Evolutionary conservation across 139 green algal genomes (phyloP).

Genomic region (Marvania coccoides): DNA sequence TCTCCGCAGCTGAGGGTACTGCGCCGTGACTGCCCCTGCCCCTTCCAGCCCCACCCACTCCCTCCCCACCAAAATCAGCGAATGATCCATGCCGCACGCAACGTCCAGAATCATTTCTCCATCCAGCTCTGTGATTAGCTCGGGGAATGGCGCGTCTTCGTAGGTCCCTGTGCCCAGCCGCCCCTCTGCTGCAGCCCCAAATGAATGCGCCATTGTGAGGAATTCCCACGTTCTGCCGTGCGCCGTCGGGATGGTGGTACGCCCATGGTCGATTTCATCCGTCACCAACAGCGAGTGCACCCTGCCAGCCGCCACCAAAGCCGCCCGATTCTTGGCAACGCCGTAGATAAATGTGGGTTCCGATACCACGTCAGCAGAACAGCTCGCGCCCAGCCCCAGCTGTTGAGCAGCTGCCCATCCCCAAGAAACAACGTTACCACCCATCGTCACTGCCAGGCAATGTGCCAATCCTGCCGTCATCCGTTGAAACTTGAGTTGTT

Average conservation of each 20-base stretch:
- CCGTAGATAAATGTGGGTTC: conserved; percentile 20
- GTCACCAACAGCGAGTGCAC: conserved; percentile 26
- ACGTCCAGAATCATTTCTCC: conserved; percentile 17
- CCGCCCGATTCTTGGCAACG: conserved; percentile 17
- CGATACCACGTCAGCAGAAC: not conserved
- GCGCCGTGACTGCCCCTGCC: not conserved
- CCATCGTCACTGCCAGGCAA: conserved; percentile 20
- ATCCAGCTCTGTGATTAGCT: conserved; percentile 30
- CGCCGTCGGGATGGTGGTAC: not conserved
- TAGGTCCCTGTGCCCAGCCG: conserved; percentile 19
- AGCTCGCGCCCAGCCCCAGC: conserved; percentile 7
- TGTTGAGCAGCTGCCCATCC: conserved; percentile 31
- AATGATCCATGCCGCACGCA: conserved; percentile 37
- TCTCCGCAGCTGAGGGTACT: not conserved
- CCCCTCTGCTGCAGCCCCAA: conserved; percentile 16
- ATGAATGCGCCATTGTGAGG: conserved; percentile 13
- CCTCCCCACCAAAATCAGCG: conserved; percentile 14
- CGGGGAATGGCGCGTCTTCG: conserved; percentile 9
- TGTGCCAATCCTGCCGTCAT: conserved; percentile 21
- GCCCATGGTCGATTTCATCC: conserved; percentile 12
- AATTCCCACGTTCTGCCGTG: not conserved
- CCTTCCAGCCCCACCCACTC: too few relatives aligned
- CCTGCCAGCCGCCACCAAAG: conserved; percentile 18
- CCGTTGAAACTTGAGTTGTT: conserved; percentile 6
- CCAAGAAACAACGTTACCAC: conserved; percentile 26